Evolutionary conservation across 257 asterid genomes (phyloP), one percentile per base, ranked within the genome.

Genomic region (Cinchona pubescens): DNA sequence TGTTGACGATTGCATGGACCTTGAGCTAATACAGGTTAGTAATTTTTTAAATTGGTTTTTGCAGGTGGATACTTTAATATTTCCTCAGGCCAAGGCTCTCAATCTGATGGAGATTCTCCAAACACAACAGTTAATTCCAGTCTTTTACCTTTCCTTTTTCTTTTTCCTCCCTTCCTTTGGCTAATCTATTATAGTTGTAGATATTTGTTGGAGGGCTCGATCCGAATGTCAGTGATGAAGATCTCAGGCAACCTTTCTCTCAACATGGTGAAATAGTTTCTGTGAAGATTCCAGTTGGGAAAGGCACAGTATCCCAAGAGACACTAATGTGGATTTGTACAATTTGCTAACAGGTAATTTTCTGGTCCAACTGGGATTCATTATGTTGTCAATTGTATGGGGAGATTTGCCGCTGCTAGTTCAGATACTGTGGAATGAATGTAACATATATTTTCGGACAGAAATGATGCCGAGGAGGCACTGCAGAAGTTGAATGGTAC

Each of bases 181-280:
- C 84, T 86, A 76, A 87, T 74, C 25, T 66, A 29, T 69, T 51
- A 48, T 72, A 67, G 67, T 60, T 81, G 21, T 88, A 93, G 98
- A 93, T 91, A 56, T 91, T 93, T 85, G 98, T 93, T 79, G 98
- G 98, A 80, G 96, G 98, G 59, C 96, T 93, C 23, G 98, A 91
- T 78, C 91, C 96, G 42, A 88, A 84, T 71, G 96, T 88, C 1
- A 85, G 88, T 43, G 96, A 93, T 56, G 96, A 93, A 80, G 97
- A 93, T 83, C 94, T 93, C 62, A 91, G 85, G 85, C 96, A 87
- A 66, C 94, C 96, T 64, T 93, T 93, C 80, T 80, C 87, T n/a
- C 92, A 91, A 72, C 88, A 82, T 16, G 97, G 98, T 76, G 97
- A 93, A 79, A 87, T 93, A 59, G 83, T 87, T 49, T 91, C 97